These are phyloP conservation scores for Smallanthus sonchifolius DNA, from an alignment of 129 eudicot species.

Conservation along the genomic window DNA sequence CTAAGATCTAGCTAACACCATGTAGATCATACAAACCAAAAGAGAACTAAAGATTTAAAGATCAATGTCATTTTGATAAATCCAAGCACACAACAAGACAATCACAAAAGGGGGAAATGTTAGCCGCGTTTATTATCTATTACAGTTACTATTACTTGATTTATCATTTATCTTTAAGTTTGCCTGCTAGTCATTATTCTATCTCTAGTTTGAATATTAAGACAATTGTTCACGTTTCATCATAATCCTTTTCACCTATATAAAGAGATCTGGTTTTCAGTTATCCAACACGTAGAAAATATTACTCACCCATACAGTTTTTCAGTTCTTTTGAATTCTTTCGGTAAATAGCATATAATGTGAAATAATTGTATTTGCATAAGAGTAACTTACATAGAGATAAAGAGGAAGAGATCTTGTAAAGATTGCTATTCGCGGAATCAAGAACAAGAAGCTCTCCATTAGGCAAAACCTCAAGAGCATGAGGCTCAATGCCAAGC, in stretches of 20 bases:
- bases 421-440: slow-evolving; percentile 88
- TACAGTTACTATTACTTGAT: too few relatives aligned
- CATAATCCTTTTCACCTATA: too few relatives aligned
- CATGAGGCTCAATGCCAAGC: slow-evolving; percentile 95
- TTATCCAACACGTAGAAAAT: too few relatives aligned
- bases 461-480: slow-evolving; percentile 69
- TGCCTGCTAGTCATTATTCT: too few relatives aligned
- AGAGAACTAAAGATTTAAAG: not conserved
- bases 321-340: too few relatives aligned
- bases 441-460: slow-evolving; percentile 94
- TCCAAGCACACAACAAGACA: not conserved
- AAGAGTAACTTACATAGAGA: slow-evolving; percentile 63
- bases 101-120: not conserved
- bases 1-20: not conserved
- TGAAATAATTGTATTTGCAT: not conserved
- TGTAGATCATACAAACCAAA: not conserved
- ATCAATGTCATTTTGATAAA: not conserved
- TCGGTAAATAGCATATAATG: not conserved
- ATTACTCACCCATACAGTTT: too few relatives aligned
- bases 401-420: slow-evolving; percentile 89
- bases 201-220: too few relatives aligned
- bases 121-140: too few relatives aligned
- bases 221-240: too few relatives aligned
- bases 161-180: too few relatives aligned
- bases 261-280: too few relatives aligned